Percentiles rank a stretch among this genome's conserved stretches.
Evolutionary conservation across 768 basidiomycete genomes (phyloP).

Genomic region (Dendrothele bispora): DNA sequence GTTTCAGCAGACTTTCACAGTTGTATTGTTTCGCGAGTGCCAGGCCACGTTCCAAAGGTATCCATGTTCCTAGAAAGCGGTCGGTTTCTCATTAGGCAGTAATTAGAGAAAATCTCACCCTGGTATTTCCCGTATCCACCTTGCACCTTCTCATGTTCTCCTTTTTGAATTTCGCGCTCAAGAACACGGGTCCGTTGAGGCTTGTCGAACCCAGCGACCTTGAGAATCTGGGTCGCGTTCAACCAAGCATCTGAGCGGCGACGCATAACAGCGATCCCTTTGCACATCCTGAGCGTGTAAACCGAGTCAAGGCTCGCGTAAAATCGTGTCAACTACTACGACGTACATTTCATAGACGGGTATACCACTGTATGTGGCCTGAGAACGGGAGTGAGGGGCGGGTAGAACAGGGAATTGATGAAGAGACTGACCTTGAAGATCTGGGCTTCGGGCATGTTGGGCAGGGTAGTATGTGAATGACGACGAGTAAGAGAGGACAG

Average conservation of each 20-base stretch:
- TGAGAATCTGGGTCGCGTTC: constrained; percentile 98
- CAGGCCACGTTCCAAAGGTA: constrained; percentile 90
- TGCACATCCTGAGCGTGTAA: constrained; percentile 78
- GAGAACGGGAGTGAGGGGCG: constrained; percentile 21
- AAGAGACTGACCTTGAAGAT: constrained; percentile 75
- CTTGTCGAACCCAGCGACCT: constrained; percentile 99
- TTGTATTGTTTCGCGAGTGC: constrained; percentile 89
- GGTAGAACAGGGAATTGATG: constrained; percentile 20
- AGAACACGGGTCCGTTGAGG: constrained; percentile 96
- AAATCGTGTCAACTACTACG: constrained; percentile 33
- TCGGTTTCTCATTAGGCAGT: constrained; percentile 3
- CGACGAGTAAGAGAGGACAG: not conserved
- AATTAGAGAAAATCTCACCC: constrained; percentile 51
- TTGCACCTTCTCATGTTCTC: constrained; percentile 98
- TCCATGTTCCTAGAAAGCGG: constrained; percentile 83
- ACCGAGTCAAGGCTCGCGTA: constrained; percentile 33
- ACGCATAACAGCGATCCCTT: constrained; percentile 96
- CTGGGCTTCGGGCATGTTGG: constrained; percentile 74
- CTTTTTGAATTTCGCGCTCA: constrained; percentile 97
- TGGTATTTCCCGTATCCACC: constrained; percentile 99
- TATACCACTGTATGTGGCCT: constrained; percentile 93
- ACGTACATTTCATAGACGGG: constrained; percentile 92
- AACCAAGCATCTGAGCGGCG: constrained; percentile 95
- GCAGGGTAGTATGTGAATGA: too few species aligned
- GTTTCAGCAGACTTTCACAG: constrained; percentile 81